Percentiles rank a stretch among this genome's conserved stretches.
Evolutionary conservation across 148 eudicot species (phyloP).

Genomic region (Agrostemma githago): DNA sequence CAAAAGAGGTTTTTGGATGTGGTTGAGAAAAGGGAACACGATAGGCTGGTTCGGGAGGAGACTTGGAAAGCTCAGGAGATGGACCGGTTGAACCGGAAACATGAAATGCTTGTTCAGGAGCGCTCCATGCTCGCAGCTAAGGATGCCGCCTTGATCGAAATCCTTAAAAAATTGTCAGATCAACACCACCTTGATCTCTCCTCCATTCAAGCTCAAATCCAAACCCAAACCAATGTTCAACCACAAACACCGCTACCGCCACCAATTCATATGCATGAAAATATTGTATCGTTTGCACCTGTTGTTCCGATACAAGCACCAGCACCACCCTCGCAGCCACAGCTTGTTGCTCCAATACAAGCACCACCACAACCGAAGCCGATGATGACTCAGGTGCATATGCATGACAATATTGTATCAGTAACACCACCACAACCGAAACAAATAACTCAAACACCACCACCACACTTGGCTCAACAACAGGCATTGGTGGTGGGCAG

Average conservation of each 20-base stretch:
- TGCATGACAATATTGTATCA: neutral
- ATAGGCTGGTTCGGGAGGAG: conserved; percentile 58
- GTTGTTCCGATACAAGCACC: neutral
- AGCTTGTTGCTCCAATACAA: conserved; percentile 1
- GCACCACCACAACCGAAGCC: neutral
- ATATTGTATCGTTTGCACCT: neutral
- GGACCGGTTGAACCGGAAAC: conserved; percentile 53
- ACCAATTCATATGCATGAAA: neutral
- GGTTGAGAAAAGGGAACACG: conserved; percentile 62
- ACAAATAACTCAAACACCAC: conserved; percentile 11
- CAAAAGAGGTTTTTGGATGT: conserved; percentile 69
- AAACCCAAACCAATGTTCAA: neutral
- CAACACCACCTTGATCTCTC: conserved; percentile 40
- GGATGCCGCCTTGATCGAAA: conserved; percentile 61
- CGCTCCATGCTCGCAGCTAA: conserved; percentile 69
- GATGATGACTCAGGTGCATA: neutral
- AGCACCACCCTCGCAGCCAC: neutral
- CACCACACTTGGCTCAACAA: neutral
- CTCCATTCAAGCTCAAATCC: neutral
- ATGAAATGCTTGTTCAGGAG: conserved; percentile 60
- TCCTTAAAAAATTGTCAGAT: conserved; percentile 57
- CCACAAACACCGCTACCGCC: neutral
- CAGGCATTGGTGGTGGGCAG: conserved; percentile 5
- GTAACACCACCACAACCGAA: conserved; percentile 9
- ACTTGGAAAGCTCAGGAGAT: conserved; percentile 74